These are phyloP conservation scores for Emergomyces orientalis DNA, from an alignment of 2,329 filamentous ascomycete species.

Conservation along the genomic window DNA sequence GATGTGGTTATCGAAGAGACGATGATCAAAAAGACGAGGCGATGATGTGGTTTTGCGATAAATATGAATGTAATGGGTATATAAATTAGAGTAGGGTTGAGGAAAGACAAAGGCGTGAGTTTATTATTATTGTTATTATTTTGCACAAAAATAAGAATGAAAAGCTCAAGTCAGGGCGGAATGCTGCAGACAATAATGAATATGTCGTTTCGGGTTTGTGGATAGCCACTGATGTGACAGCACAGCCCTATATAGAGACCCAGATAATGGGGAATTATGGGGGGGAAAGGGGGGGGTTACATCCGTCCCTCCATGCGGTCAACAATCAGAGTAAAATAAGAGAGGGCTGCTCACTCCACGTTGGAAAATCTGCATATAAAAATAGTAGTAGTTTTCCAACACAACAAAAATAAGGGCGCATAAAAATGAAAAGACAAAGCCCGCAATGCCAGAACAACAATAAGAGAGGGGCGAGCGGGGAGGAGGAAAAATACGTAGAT, in stretches of 20 bases:
- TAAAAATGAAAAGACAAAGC: neutral
- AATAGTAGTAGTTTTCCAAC: neutral
- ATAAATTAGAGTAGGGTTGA: neutral
- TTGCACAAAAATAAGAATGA: neutral
- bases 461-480: neutral
- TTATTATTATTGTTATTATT: neutral
- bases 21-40: neutral
- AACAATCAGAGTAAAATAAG: neutral
- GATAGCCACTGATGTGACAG: neutral
- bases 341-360: neutral
- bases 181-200: neutral
- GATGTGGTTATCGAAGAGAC: neutral
- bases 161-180: neutral
- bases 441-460: neutral
- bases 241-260: slow-evolving; percentile 1
- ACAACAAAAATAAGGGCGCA: neutral
- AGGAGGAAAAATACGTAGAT: neutral
- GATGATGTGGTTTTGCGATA: neutral
- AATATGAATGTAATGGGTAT: neutral
- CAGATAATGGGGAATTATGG: neutral
- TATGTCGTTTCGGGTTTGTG: neutral
- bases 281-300: neutral
- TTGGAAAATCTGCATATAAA: neutral
- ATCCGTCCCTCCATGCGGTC: neutral
- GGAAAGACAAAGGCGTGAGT: neutral